Evolutionary conservation across 148 eudicot genomes (phyloP).

Genomic region (Linanthus parryae): DNA sequence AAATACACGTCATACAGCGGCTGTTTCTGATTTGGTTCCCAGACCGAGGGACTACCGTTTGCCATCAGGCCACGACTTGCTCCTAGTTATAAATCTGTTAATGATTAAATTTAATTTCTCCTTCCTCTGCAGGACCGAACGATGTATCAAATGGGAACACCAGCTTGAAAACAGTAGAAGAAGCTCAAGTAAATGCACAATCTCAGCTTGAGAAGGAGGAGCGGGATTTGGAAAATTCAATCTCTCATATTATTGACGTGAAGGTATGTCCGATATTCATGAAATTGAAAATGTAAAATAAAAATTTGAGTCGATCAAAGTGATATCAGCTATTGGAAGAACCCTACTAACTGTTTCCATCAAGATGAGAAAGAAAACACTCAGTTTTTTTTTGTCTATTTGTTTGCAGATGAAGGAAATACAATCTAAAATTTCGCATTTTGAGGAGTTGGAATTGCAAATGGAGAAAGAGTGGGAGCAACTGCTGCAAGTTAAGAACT

Average conservation of each 20-base stretch:
- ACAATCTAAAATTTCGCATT: constrained; percentile 44
- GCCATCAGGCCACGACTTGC: background rate
- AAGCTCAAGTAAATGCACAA: constrained; percentile 43
- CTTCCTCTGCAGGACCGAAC: constrained; percentile 34
- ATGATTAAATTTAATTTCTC: background rate
- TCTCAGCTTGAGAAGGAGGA: constrained; percentile 63
- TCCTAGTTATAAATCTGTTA: background rate
- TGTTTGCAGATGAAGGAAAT: constrained; percentile 51
- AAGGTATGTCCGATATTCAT: constrained; percentile 42
- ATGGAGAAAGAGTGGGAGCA: constrained; percentile 71
- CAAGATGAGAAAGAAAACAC: too few relatives aligned
- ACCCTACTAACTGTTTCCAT: background rate
- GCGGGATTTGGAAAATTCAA: constrained; percentile 49
- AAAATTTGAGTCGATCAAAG: background rate
- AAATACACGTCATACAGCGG: too few relatives aligned
- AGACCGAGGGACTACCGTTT: too few relatives aligned
- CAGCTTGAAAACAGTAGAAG: constrained; percentile 23
- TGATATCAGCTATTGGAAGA: background rate
- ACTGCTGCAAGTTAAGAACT: constrained; percentile 59
- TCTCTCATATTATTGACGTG: constrained; percentile 50
- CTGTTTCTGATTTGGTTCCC: too few relatives aligned
- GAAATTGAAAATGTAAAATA: too few relatives aligned
- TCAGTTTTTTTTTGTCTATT: constrained; percentile 5
- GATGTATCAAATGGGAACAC: constrained; percentile 27
- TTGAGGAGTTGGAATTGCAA: constrained; percentile 54